Conservation (phyloP, 164 flowering plant genomes). For the Aristolochia californica region DNA sequence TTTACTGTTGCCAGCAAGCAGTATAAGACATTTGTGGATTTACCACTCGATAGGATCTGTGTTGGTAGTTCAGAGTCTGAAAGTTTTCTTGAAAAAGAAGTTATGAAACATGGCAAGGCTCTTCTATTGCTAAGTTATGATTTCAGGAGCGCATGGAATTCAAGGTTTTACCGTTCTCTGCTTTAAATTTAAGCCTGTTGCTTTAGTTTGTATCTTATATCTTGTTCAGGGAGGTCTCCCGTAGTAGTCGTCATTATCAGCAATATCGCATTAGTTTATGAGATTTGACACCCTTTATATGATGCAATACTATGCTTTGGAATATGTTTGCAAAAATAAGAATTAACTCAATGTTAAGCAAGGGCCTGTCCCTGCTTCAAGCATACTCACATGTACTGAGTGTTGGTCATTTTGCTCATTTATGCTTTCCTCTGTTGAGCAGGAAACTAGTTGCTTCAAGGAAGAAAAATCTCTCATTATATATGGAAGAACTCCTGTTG, state of each 20-base stretch:
- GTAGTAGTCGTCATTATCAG: too few relatives aligned
- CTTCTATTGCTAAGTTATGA: conserved; percentile 73
- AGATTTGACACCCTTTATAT: too few relatives aligned
- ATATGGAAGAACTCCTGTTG: conserved; percentile 58
- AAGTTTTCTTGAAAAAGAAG: conserved; percentile 30
- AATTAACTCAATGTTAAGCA: too few relatives aligned
- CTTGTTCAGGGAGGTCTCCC: too few relatives aligned
- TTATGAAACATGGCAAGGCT: conserved; percentile 76
- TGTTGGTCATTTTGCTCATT: neutral
- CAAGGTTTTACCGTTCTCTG: conserved; percentile 37
- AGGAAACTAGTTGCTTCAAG: conserved; percentile 62
- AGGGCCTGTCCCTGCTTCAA: neutral
- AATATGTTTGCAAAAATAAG: too few relatives aligned
- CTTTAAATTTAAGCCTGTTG: neutral
- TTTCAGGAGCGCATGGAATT: conserved; percentile 89
- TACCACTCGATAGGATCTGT: conserved; percentile 2
- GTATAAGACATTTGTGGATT: conserved; percentile 16
- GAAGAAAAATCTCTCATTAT: conserved; percentile 25
- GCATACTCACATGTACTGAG: neutral
- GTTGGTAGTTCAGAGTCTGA: conserved; percentile 7
- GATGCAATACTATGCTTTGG: too few relatives aligned
- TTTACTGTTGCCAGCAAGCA: conserved; percentile 32
- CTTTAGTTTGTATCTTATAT: neutral
- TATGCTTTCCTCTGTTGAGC: conserved; percentile 9
- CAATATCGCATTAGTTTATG: too few relatives aligned